These are phyloP conservation scores for Nigrograna mackinnonii DNA, from an alignment of 2,329 filamentous ascomycete species.

Conservation along the genomic window DNA sequence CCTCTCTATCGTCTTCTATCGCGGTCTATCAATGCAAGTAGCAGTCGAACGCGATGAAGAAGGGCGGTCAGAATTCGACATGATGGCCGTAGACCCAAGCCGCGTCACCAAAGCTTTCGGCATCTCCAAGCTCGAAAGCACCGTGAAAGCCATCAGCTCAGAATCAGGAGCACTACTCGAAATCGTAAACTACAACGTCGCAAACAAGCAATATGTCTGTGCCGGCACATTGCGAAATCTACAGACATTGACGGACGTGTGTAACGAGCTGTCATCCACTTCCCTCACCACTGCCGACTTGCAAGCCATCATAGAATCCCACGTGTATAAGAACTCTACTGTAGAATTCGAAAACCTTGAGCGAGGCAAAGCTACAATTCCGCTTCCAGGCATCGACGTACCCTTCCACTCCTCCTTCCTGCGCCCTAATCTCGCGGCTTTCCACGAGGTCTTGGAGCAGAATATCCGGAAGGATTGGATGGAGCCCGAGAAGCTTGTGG, in stretches of 20 bases:
- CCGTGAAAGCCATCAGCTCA: conserved; percentile 23
- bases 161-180: conserved; percentile 12
- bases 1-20: conserved; percentile 19
- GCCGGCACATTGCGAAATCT: conserved; percentile 31
- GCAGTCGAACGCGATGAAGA: conserved; percentile 16
- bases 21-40: conserved; percentile 22
- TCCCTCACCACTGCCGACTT: not conserved
- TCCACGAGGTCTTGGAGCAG: conserved; percentile 19
- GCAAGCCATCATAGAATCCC: conserved; percentile 3
- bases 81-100: conserved; percentile 21
- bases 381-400: conserved; percentile 36
- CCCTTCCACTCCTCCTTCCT: conserved; percentile 36
- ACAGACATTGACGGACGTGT: conserved; percentile 13
- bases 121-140: conserved; percentile 20
- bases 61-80: conserved; percentile 15
- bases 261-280: conserved; percentile 9
- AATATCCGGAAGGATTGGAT: conserved; percentile 15
- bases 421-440: conserved; percentile 17
- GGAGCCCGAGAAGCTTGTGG: conserved; percentile 15
- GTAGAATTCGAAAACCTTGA: conserved; percentile 1
- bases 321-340: not conserved
- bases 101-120: conserved; percentile 19
- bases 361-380: conserved; percentile 30
- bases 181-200: conserved; percentile 25
- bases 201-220: conserved; percentile 32